Base-by-base conservation (phyloP, 345 rosid genomes). In the Bretschneidera sinensis region DNA sequence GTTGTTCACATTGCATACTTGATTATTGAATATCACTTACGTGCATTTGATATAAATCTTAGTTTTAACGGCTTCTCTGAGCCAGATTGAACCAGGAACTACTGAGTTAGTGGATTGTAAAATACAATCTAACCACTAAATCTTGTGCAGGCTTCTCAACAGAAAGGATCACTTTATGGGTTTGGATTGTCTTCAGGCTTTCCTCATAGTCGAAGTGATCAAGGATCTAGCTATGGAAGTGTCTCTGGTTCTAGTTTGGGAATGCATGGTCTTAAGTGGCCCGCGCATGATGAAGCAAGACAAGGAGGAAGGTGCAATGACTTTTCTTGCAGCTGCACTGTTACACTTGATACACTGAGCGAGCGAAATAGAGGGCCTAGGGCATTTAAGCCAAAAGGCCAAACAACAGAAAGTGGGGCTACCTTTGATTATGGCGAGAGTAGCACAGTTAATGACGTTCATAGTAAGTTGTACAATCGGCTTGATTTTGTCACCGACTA, bases 361-460 rank as follows among this genome's bases (percentile, higher is more conserved):
- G 86, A 83, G 83, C 73, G 80, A 58, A 79, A 85, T 65, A 79
- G 72, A 73, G 86, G 88, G 51, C 85, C 80, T 54, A 79, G 85
- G 72, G 82, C 83, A 63, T 79, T 76, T 43, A 81, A 64, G 62
- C 83, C 77, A 34, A 79, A 72, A 55, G 59, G 72, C 70, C 74
- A 68, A 64, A 59, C 59, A 43, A 48, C 49, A 18, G 24, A 43
- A 24, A 68, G 70, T 55, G 71, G 63, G 10, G 56, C 66, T 51
- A 21, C 48, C 43, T 35, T 34, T 22, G 68, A 66, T 52, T 65
- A 59, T 24, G 56, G 75, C 66, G 68, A 71, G 33, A 70, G 57
- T 56, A 57, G 61, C 24, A 25, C 72, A 33, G 53, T 54, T 60
- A 61, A 45, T 68, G 56, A 67, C 33, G 69, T 66, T 48, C 72